Evolutionary conservation across 306 rosid species (phyloP).

Genomic region (Pyrus bretschneideri): DNA sequence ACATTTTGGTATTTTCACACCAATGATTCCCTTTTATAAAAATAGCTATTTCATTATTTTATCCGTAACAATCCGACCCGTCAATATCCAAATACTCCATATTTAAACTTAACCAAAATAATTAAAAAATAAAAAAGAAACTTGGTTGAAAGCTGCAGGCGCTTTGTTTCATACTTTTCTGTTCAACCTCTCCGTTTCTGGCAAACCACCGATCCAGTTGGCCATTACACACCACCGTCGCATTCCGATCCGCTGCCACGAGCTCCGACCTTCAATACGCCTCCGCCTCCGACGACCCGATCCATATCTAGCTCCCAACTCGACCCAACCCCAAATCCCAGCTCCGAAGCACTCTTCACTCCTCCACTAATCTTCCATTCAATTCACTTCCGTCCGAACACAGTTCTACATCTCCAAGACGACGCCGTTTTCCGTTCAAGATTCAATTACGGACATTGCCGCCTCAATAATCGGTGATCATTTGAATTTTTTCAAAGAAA

Average conservation of each 20-base stretch:
- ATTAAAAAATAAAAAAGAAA: neutral
- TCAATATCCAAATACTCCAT: neutral
- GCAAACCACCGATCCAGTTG: constrained; percentile 5
- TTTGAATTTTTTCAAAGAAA: neutral
- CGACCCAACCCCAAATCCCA: constrained; percentile 5
- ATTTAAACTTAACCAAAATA: neutral
- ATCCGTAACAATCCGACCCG: neutral
- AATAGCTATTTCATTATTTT: neutral
- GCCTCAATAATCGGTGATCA: neutral
- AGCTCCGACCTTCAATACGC: neutral
- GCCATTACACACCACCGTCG: neutral
- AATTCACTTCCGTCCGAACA: neutral
- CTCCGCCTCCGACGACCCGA: neutral
- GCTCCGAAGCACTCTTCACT: neutral
- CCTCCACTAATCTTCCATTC: neutral
- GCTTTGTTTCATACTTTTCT: neutral
- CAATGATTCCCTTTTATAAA: too few relatives aligned
- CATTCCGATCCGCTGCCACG: constrained; percentile 2
- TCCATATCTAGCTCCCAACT: constrained; percentile 7
- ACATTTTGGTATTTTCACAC: too few relatives aligned
- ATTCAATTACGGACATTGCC: neutral
- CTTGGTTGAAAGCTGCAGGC: constrained; percentile 2
- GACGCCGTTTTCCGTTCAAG: neutral
- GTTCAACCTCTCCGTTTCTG: neutral
- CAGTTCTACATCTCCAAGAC: neutral